Conservation (phyloP, 2,329 filamentous ascomycete genomes). For the Neocatenulostroma microsporum region DNA sequence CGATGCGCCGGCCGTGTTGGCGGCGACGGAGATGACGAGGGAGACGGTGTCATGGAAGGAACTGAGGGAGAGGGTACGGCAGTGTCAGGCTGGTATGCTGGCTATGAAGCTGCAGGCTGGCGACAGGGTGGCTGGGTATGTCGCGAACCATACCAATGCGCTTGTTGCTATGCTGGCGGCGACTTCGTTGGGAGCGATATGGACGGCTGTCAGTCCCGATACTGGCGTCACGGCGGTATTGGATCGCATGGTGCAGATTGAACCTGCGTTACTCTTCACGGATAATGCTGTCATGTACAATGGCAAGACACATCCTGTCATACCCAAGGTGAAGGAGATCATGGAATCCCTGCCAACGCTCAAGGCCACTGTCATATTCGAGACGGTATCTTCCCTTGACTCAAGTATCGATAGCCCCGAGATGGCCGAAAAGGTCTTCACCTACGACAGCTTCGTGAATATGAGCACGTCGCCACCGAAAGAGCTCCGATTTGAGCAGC, state of each 20-base stretch:
- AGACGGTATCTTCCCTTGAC: constrained; percentile 47
- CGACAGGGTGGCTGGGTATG: constrained; percentile 62
- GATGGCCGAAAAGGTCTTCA: constrained; percentile 6
- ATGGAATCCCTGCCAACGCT: constrained; percentile 59
- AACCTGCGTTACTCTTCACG: constrained; percentile 72
- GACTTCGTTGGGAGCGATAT: constrained; percentile 75
- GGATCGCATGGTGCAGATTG: constrained; percentile 78
- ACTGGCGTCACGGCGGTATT: constrained; percentile 86
- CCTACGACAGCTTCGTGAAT: constrained; percentile 28
- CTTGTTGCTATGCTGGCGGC: constrained; percentile 82
- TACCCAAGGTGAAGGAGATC: constrained; percentile 72
- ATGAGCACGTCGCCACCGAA: constrained; percentile 29
- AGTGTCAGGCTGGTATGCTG: constrained; percentile 63
- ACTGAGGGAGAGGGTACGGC: constrained; percentile 67
- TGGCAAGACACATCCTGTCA: constrained; percentile 75
- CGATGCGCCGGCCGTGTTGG: constrained; percentile 63
- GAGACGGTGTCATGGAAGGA: constrained; percentile 68
- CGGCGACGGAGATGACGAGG: constrained; percentile 64
- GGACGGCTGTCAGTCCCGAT: constrained; percentile 89
- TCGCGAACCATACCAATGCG: constrained; percentile 83
- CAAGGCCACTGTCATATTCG: constrained; percentile 65
- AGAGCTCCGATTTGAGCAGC: constrained; percentile 56
- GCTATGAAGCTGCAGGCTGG: constrained; percentile 55
- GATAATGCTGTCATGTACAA: constrained; percentile 90
- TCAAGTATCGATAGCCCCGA: constrained; percentile 25